These are phyloP conservation scores for Apiotrichum gracile DNA, from an alignment of 1,284 basidiomycete genomes.

Conservation along the genomic window DNA sequence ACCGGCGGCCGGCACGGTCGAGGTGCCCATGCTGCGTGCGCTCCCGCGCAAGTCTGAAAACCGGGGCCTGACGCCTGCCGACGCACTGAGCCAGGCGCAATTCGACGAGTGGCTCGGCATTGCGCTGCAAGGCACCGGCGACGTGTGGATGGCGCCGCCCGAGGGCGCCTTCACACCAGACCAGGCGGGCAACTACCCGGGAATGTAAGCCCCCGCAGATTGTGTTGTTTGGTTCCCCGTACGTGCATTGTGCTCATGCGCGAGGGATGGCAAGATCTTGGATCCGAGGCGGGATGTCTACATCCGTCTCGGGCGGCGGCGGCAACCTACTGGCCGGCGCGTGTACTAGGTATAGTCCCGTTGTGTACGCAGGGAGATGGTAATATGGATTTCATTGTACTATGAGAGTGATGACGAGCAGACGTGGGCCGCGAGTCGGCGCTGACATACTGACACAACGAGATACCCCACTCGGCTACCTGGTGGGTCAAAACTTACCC, in stretches of 20 bases:
- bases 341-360: constrained; percentile 2
- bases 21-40: constrained; percentile 31
- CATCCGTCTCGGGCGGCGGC: not conserved
- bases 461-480: too few relatives aligned
- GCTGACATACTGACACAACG: too few relatives aligned
- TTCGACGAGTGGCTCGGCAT: constrained; percentile 30
- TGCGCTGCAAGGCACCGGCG: constrained; percentile 19
- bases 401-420: not conserved
- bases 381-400: constrained; percentile 4
- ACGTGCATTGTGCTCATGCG: too few relatives aligned
- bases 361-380: not conserved
- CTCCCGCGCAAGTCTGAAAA: constrained; percentile 18
- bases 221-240: not conserved
- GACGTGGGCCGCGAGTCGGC: not conserved
- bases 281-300: not conserved
- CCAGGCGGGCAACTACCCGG: not conserved
- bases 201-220: not conserved
- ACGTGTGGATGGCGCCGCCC: constrained; percentile 15
- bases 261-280: not conserved
- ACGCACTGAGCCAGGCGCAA: constrained; percentile 12
- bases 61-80: not conserved
- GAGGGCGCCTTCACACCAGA: constrained; percentile 11
- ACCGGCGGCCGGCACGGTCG: constrained; percentile 15
- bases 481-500: too few relatives aligned
- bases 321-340: not conserved